phyloP scores from a whole-genome alignment of 2,329 filamentous ascomycete species.

The Sarocladium kiliense region DNA sequence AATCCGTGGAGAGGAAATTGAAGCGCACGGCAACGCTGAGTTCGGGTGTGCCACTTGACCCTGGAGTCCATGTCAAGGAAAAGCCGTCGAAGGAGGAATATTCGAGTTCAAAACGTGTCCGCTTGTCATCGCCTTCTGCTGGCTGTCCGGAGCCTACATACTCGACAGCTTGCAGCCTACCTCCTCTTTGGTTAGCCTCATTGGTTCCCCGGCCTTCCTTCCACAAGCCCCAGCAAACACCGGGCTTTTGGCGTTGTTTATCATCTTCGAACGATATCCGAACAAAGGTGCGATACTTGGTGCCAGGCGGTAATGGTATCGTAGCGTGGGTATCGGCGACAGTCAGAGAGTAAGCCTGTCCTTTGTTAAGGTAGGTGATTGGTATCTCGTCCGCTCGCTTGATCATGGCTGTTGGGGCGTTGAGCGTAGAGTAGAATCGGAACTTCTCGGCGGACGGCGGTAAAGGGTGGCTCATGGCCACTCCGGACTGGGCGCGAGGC shows the following conservation, averaged over 20 bases:
- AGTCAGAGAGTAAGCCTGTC: constrained; percentile 85
- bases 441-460: constrained; percentile 65
- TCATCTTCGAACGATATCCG: constrained; percentile 98
- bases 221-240: constrained; percentile 82
- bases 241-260: constrained; percentile 79
- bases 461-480: constrained; percentile 40
- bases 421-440: constrained; percentile 83
- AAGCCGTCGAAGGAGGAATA: constrained; percentile 89
- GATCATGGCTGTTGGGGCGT: constrained; percentile 95
- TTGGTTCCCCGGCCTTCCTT: constrained; percentile 95
- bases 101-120: constrained; percentile 65
- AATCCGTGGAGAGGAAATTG: constrained; percentile 97
- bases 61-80: constrained; percentile 81
- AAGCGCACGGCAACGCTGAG: constrained; percentile 89
- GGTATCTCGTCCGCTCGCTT: constrained; percentile 86
- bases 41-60: constrained; percentile 61
- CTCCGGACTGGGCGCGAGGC: constrained; percentile 40
- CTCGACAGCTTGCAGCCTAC: constrained; percentile 90
- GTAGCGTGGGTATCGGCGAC: constrained; percentile 71
- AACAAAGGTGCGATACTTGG: constrained; percentile 82
- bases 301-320: constrained; percentile 51
- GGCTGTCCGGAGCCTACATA: constrained; percentile 68
- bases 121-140: constrained; percentile 57
- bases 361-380: constrained; percentile 97
- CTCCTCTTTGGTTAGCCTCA: constrained; percentile 89